A percentile compares a stretch with the other conserved stretches of the same genome.
These are phyloP conservation scores for Litchi chinensis DNA, from an alignment of 345 rosid genomes.

Conservation along the genomic window DNA sequence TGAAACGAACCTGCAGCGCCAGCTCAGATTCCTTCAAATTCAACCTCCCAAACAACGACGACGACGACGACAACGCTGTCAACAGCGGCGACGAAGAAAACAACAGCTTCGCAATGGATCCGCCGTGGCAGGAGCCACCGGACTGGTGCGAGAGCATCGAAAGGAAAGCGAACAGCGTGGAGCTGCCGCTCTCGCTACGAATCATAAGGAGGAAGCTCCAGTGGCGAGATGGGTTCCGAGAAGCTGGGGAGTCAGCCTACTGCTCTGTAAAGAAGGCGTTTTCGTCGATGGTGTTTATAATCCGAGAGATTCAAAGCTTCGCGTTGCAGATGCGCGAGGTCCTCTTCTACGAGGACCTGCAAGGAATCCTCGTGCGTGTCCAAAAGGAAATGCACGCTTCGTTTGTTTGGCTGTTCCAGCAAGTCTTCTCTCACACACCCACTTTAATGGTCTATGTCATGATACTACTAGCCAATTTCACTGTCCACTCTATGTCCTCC, in stretches of 20 bases:
- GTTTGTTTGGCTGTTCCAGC: conserved; percentile 94
- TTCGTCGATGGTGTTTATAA: conserved; percentile 93
- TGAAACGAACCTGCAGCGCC: conserved; percentile 59
- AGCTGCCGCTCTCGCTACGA: conserved; percentile 79
- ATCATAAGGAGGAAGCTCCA: conserved; percentile 76
- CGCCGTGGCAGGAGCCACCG: conserved; percentile 34
- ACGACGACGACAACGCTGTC: conserved; percentile 16
- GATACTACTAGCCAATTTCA: conserved; percentile 85
- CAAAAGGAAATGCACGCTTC: conserved; percentile 84
- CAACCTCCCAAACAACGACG: conserved; percentile 41
- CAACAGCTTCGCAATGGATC: conserved; percentile 25
- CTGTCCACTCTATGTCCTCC: conserved; percentile 68
- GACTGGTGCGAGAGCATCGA: conserved; percentile 50
- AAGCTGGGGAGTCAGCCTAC: conserved; percentile 64
- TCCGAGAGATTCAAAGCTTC: conserved; percentile 76
- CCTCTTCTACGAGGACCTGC: conserved; percentile 67
- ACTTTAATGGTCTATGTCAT: conserved; percentile 90
- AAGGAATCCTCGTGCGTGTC: conserved; percentile 63
- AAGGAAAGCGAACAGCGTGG: conserved; percentile 82
- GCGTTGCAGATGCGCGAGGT: conserved; percentile 76
- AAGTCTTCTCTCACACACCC: conserved; percentile 88
- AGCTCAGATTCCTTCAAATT: conserved; percentile 58
- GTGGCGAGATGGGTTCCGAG: conserved; percentile 67
- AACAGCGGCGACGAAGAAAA: conserved; percentile 5
- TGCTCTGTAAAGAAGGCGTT: conserved; percentile 83